Percentiles rank a stretch among this genome's conserved stretches.
These are phyloP conservation scores for Cytospora schulzeri DNA, from an alignment of 2,329 filamentous ascomycete species.

Conservation along the genomic window DNA sequence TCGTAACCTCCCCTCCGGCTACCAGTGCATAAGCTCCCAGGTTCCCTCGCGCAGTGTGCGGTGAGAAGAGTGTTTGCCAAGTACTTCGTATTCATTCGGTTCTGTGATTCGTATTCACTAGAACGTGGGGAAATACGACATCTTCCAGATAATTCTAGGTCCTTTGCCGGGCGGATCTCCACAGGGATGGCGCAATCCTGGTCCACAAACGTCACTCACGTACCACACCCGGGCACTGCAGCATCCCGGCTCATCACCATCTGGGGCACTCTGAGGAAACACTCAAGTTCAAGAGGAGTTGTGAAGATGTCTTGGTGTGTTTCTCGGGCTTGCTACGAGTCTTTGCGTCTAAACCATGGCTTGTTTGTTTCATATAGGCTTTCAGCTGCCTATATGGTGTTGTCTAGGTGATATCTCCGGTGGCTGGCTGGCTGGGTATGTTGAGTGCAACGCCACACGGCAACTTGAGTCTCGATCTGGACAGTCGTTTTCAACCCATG, in stretches of 20 bases:
- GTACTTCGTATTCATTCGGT: not conserved
- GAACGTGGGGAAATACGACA: not conserved
- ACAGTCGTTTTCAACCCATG: slow-evolving; percentile 3
- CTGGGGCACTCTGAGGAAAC: slow-evolving; percentile 9
- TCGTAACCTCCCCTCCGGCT: not conserved
- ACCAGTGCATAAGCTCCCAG: not conserved
- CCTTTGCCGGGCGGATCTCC: not conserved
- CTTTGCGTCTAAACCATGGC: not conserved
- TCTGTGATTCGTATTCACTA: not conserved
- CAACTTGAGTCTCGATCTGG: not conserved
- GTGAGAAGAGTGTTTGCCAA: not conserved
- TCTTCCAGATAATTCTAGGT: not conserved
- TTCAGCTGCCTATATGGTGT: not conserved
- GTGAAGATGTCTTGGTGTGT: not conserved
- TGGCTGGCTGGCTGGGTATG: not conserved
- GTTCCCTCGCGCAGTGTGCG: no score
- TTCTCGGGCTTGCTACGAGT: not conserved
- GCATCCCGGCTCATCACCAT: slow-evolving; percentile 9
- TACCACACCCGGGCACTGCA: slow-evolving; percentile 1
- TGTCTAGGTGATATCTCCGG: not conserved
- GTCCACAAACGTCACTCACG: not conserved
- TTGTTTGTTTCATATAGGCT: not conserved
- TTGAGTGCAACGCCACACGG: not conserved
- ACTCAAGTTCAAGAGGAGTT: not conserved
- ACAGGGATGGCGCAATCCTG: not conserved